Percentiles rank a stretch among this genome's conserved stretches.
Evolutionary conservation across 177 flowering plant genomes (phyloP).

Genomic region (Vitis hybrid): DNA sequence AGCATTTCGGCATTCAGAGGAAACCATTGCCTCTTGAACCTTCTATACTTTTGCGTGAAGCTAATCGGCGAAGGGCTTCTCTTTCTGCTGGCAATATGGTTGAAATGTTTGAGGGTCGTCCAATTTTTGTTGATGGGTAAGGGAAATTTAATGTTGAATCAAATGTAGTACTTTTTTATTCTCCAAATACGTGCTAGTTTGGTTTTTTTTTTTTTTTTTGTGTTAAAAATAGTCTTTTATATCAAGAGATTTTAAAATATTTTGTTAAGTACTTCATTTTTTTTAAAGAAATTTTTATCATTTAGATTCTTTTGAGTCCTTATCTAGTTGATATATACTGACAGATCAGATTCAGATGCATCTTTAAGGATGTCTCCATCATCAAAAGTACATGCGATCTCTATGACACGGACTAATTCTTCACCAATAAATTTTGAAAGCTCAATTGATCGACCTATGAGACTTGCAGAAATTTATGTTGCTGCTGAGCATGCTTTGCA

Average conservation of each 20-base stretch:
- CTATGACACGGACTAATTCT: conserved; percentile 80
- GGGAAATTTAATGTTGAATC: conserved; percentile 12
- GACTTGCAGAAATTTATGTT: conserved; percentile 88
- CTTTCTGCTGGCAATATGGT: conserved; percentile 87
- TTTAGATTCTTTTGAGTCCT: conserved; percentile 9
- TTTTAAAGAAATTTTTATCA: neutral
- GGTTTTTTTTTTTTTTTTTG: neutral
- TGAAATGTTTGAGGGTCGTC: conserved; percentile 74
- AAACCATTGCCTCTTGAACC: conserved; percentile 95
- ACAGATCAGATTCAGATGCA: conserved; percentile 72
- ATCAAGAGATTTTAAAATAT: neutral
- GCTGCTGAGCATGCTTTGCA: conserved; percentile 87
- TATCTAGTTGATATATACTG: conserved; percentile 24
- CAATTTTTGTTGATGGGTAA: conserved; percentile 62
- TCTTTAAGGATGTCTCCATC: conserved; percentile 39
- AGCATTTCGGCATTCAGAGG: conserved; percentile 89
- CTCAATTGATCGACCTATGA: conserved; percentile 90
- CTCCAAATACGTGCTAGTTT: neutral
- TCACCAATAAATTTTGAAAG: conserved; percentile 82
- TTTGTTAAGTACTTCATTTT: neutral
- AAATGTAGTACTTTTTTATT: neutral
- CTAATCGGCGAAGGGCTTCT: conserved; percentile 95
- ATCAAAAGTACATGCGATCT: conserved; percentile 40
- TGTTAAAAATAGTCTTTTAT: neutral
- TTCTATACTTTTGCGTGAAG: conserved; percentile 84